These are phyloP conservation scores for Colletotrichum sublineola DNA, from an alignment of 2,329 filamentous ascomycete genomes.

Conservation along the genomic window DNA sequence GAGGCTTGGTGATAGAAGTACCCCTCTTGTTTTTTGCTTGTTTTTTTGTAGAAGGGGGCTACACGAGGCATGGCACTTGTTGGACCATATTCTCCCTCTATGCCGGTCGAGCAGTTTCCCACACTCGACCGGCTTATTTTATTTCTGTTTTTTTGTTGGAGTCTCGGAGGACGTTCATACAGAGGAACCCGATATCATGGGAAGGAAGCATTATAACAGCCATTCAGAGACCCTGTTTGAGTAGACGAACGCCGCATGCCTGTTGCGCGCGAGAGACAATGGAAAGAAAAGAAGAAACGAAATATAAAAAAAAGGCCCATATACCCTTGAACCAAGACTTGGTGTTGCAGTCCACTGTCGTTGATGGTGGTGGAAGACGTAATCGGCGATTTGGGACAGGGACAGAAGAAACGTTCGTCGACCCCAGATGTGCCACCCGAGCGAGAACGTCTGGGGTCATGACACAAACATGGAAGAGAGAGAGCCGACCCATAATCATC, in stretches of 20 bases:
- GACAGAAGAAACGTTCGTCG: neutral
- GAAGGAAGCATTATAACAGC: constrained; percentile 34
- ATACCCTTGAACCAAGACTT: constrained; percentile 28
- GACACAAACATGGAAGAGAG: neutral
- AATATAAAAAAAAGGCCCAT: constrained; percentile 6
- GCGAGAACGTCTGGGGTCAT: neutral
- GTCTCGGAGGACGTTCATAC: constrained; percentile 21
- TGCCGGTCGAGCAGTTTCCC: constrained; percentile 13
- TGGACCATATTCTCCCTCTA: neutral
- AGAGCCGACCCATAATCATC: neutral
- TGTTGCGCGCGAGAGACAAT: constrained; percentile 23
- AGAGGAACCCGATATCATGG: constrained; percentile 19
- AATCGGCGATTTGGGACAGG: neutral
- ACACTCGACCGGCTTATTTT: neutral
- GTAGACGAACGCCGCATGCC: constrained; percentile 25
- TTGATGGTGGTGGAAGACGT: neutral
- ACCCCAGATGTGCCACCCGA: neutral
- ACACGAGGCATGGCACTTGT: neutral
- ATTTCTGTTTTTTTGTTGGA: neutral
- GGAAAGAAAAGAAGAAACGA: neutral
- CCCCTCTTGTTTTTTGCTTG: neutral
- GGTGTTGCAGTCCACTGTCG: neutral
- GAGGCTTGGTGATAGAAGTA: constrained; percentile 4
- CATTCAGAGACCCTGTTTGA: constrained; percentile 37
- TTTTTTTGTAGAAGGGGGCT: neutral